Base-by-base conservation (phyloP, 768 basidiomycete species). In the Clitopilus passeckerianus region DNA sequence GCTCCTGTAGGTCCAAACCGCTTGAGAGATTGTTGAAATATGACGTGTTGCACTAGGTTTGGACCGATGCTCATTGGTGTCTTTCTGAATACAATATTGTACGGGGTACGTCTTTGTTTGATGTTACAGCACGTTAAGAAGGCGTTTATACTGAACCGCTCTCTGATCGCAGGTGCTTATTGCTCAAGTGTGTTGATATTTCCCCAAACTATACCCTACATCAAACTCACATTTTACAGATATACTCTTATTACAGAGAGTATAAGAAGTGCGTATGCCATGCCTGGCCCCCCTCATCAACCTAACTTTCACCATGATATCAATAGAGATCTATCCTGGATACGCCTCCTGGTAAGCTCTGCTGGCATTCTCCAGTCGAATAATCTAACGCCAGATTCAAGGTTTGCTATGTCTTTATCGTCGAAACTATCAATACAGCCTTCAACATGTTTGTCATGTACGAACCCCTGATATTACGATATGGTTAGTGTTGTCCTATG, bases 401-500 rank as follows among this genome's bases (percentile, higher is more conserved):
- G 74, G 63, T 75, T 9, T 34, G 65, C n/a, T 77, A 73, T 57
- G 63, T 76, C 4, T 68, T 76, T 27, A 54, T 75, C 14, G 61
- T 71, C 10, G 77, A 78, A 60, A 73, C 73, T 0, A 35, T 65
- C 44, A 78, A 78, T 56, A 74, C 75, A 2, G 71, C 35, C 0
- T 67, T 71, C 33, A 70, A 72, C 56, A 74, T 77, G 24, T 72
- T 64, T 6, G 67, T 77, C 41, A 67, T 76, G 59, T 78, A 75
- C 57, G 71, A 78, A 60, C 77, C 75, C 15, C 62, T 78, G 12
- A 68, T 78, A 20, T 63, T 75, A 10, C 66, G 71, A 20, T 76
- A 68, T 58, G 77, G 77, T 74, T 34, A 14, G 66, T 61, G 10
- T 1, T 34, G 27, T 18, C n/a, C 5, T n/a, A 14, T 41, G 37